These are phyloP conservation scores for Alloascoidea hylecoeti DNA, from an alignment of 805 yeast genomes.

Conservation along the genomic window DNA sequence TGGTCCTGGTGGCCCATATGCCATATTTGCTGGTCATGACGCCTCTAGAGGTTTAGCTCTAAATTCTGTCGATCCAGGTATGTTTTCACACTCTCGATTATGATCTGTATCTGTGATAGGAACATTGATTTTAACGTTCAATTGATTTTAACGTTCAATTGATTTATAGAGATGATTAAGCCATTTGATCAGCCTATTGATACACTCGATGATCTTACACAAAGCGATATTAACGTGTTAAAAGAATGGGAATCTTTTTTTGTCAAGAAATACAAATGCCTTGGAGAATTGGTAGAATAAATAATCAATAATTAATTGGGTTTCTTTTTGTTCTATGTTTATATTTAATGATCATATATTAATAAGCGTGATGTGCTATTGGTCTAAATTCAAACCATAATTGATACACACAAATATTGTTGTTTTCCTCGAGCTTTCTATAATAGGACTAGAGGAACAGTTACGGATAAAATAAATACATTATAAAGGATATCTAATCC, in stretches of 20 bases:
- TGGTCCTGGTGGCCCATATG: constrained; percentile 94
- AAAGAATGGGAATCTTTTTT: constrained; percentile 82
- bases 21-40: constrained; percentile 91
- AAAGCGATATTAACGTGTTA: constrained; percentile 49
- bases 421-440: no score
- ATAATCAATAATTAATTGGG: neutral
- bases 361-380: neutral
- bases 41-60: constrained; percentile 87
- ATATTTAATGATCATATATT: neutral
- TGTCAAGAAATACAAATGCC: constrained; percentile 63
- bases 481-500: no score
- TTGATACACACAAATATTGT: neutral
- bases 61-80: constrained; percentile 59
- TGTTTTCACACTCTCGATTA: no score
- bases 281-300: constrained; percentile 44
- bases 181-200: constrained; percentile 73
- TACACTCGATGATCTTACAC: constrained; percentile 41
- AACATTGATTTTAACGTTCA: neutral
- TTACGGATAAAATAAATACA: no score
- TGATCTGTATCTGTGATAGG: neutral
- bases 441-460: no score
- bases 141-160: neutral
- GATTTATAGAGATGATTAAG: constrained; percentile 16
- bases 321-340: neutral
- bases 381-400: neutral